Evolutionary conservation across 257 asterid species (phyloP), one percentile per base, ranked within the genome.

Genomic region (Penstemon eatonii): DNA sequence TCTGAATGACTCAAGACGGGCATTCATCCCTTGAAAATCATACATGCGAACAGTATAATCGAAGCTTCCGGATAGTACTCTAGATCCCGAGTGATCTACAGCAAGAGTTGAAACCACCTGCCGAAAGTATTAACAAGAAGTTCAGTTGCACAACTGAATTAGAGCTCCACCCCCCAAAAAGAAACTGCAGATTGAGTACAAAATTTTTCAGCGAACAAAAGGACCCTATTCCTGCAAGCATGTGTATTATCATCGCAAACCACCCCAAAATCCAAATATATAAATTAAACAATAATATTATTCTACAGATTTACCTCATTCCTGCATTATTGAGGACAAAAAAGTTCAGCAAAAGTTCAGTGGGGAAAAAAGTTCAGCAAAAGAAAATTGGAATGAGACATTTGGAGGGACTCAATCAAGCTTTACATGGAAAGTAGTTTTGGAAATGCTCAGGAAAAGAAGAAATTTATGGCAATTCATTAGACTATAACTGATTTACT

Each of bases 11-110:
- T 93, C 96, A 63, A 93, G 85, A 9, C 87, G 95, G 41, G 96
- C 86, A 83, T 93, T 93, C 97, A 93, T 93, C 76, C 97, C 99
- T 79, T 88, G 96, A 77, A 93, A 93, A 80, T 93, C 99, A 70
- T 87, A 90, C 99, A 93, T 93, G 56, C 93, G 89, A 50, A 93
- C 99, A 3, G 89, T 74, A 71, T 93, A 90, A 76, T 93, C 97
- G 67, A 84, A 90, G 82, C 99, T 90, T 41, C 97, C 97, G 38
- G 99, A 88, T 18, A 93, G 87, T 69, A 93, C 96, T 62, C 97
- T 83, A 62, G 99, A 93, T 55, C 99, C 99, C 0, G 97, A 56
- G 79, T 79, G 92, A 82, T 93, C 99, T 80, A 93, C 95, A 1
- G 97, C 96, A 59, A 93, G 85, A 67, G 96, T 87, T 50, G 97